Percentiles rank a stretch among this genome's conserved stretches.
Evolutionary conservation across 2,329 filamentous ascomycete species (phyloP).

Genomic region (Fusarium pseudonygamai): DNA sequence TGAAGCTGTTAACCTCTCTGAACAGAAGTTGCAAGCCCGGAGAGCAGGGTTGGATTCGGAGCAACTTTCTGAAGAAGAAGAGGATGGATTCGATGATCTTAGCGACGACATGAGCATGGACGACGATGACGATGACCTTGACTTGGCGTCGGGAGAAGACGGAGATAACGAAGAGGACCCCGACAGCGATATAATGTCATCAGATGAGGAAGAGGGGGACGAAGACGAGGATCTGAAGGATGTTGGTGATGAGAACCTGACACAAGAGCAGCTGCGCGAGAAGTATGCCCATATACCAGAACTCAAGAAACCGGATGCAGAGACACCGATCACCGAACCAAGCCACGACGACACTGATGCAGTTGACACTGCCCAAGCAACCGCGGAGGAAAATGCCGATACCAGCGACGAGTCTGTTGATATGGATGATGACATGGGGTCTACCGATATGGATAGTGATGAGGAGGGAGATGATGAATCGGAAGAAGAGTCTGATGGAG

Average conservation of each 20-base stretch:
- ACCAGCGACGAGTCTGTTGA: slow-evolving; percentile 73
- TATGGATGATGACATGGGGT: slow-evolving; percentile 74
- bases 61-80: slow-evolving; percentile 55
- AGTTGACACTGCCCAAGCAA: slow-evolving; percentile 33
- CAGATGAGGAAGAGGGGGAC: slow-evolving; percentile 69
- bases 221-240: slow-evolving; percentile 65
- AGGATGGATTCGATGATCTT: slow-evolving; percentile 56
- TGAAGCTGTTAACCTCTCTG: slow-evolving; percentile 77
- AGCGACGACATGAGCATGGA: slow-evolving; percentile 57
- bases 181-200: slow-evolving; percentile 66
- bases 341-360: slow-evolving; percentile 37
- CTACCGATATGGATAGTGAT: slow-evolving; percentile 60
- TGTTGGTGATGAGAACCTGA: slow-evolving; percentile 70
- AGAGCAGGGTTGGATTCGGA: slow-evolving; percentile 65
- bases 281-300: slow-evolving; percentile 75
- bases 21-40: slow-evolving; percentile 73
- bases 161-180: slow-evolving; percentile 53
- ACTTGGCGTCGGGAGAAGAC: slow-evolving; percentile 50
- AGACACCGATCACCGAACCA: slow-evolving; percentile 35
- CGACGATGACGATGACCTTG: slow-evolving; percentile 47
- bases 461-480: slow-evolving; percentile 59
- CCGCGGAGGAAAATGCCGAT: slow-evolving; percentile 49
- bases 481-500: slow-evolving; percentile 55
- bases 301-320: slow-evolving; percentile 47
- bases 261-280: slow-evolving; percentile 72